Evolutionary conservation across 495 filamentous ascomycete genomes (phyloP).

Genomic region (Clavariopsis aquatica): DNA sequence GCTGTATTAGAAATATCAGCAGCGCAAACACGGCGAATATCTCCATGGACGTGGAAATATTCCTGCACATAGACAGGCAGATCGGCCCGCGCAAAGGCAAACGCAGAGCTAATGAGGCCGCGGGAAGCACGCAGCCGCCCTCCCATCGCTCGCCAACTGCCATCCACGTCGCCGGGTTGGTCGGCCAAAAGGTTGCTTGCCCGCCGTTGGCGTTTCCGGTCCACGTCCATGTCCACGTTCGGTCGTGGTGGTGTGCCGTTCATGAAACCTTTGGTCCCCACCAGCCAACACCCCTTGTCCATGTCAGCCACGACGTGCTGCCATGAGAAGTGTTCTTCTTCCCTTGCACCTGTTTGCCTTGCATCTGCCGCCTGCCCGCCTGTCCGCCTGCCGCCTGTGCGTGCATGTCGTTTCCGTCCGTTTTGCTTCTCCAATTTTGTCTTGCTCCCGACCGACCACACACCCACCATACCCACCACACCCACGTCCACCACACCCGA

Average conservation of each 20-base stretch:
- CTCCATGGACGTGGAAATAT: too few relatives aligned
- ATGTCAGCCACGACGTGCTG: not conserved
- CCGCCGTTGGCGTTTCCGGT: too few relatives aligned
- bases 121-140: not conserved
- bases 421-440: not conserved
- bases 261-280: not conserved
- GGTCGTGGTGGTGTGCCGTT: too few relatives aligned
- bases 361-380: not conserved
- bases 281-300: not conserved
- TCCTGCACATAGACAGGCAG: too few relatives aligned
- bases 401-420: not conserved
- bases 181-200: not conserved
- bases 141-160: not conserved
- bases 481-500: not conserved
- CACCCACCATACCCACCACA: not conserved
- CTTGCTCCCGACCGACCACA: not conserved
- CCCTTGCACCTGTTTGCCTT: not conserved
- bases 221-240: too few relatives aligned
- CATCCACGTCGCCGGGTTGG: not conserved
- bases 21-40: too few relatives aligned
- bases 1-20: too few relatives aligned
- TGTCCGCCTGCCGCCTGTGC: not conserved
- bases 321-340: too few relatives aligned
- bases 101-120: not conserved
- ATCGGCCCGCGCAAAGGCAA: too few relatives aligned